Evolutionary conservation across 140 eudicot species (phyloP), one percentile per base, ranked within the genome.

Genomic region (Cichorium intybus): DNA sequence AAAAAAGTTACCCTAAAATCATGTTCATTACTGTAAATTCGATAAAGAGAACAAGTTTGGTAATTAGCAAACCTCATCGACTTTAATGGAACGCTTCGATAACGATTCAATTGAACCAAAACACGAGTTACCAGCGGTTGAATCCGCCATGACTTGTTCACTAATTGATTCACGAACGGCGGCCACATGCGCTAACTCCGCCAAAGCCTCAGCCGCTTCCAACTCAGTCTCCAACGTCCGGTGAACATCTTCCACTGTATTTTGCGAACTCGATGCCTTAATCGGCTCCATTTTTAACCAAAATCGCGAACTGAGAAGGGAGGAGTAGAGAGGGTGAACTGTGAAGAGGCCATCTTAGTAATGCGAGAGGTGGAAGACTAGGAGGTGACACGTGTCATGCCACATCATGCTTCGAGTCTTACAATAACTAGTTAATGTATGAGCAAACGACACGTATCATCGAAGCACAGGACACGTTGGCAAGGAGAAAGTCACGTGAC

Each of bases 121-220:
- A 22, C n/a, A 33, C 33, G 60, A 45, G 45, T 20, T 17, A 10
- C 15, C 34, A 28, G 17, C 57, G 28, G 9, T 23, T 0, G 51
- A 26, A n/a, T 7, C 35, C 47, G 61, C 66, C 45, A 60, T 56
- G 56, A 41, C 71, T 41, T 45, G 54, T 16, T 17, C 52, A 14
- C 39, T 5, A 50, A 21, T 27, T 22, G 68, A 62, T 20, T n/a
- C 69, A 16, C 60, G 35, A 37, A 60, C 46, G 28, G 10, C 56
- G 29, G 75, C 41, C n/a, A 63, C 52, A 37, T 63, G 52, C 20
- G 82, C 71, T 20, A 83, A 46, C 15, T 56, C 75, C 10, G 88
- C 72, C 61, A 83, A 55, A 24, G 80, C 82, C 34, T 79, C 82
- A 18, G 88, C 88, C 21, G 82, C 88, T 23, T 79, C 88, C 41